Base-by-base conservation (phyloP, 192 early-diverging fungal genomes). In the Gonapodya sp. region DNA sequence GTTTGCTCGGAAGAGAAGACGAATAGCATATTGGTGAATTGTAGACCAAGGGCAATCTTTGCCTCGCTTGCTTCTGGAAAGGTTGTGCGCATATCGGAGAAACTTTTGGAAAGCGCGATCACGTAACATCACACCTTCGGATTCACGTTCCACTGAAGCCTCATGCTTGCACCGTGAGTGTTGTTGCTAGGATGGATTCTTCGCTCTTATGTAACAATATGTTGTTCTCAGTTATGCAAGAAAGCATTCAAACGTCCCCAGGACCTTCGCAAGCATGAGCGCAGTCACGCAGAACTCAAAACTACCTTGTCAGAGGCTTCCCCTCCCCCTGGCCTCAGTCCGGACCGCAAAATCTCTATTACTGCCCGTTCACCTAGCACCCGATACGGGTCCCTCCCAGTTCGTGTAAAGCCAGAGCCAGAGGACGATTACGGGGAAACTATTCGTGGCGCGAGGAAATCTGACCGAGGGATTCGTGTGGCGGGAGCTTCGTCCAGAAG, bases 91-190 rank as follows among this genome's bases (percentile, higher is more conserved):
- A 92, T 34, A 84, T 84, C 64, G 75, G 75, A 33, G 34, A 34
- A 8, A 2, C 34, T 0, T 92, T 91, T 46, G 85, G 87, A 31
- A 99, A 99, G 89, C 87, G 97, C 81, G 97, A 99, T 85, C 97
- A 99, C 84, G 94, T 98, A 74, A 99, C 96, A n/a, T 94, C 92
- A n/a, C 97, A 99, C 82, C 86, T 97, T 81, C 89, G 96, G 79
- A 93, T 96, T 73, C 97, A 99, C 84, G 92, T 99, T 1, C 91
- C 94, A 2, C 89, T 95, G 31, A 97, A 97, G 86, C 97, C 97
- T 2, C 91, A 95, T 86, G 85, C 86, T 35, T 98, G 97, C 86
- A 80, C 83, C 74, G 93, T 94, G 88, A 36, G 77, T 73, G 37
- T 73, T 18, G 1, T 1, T 74, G 31, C 18, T 84, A 64, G 24